phyloP scores from a whole-genome alignment of 2,329 filamentous ascomycete genomes.

The Lojkania enalia region DNA sequence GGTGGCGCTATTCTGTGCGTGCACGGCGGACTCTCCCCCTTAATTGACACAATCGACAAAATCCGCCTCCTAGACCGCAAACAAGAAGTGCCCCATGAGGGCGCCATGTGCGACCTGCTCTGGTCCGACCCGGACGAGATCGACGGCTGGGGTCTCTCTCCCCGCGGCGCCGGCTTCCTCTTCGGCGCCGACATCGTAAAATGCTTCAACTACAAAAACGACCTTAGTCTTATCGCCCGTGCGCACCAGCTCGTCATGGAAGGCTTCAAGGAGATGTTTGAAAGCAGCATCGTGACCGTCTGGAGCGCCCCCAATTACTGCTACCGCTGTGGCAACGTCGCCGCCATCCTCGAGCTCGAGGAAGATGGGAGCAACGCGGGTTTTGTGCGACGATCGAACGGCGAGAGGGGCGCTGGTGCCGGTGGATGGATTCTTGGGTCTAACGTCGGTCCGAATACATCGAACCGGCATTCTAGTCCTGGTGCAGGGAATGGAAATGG shows the following conservation, averaged over 20 bases:
- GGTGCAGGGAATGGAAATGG: slow-evolving; percentile 39
- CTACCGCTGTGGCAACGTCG: slow-evolving; percentile 64
- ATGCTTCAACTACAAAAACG: slow-evolving; percentile 87
- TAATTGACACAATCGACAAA: slow-evolving; percentile 93
- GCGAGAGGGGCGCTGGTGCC: slow-evolving; percentile 60
- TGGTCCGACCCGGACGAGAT: slow-evolving; percentile 99
- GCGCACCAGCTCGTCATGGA: slow-evolving; percentile 99
- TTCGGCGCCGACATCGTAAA: slow-evolving; percentile 97
- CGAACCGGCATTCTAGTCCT: no score
- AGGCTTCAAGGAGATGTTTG: slow-evolving; percentile 99
- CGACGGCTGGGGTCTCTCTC: slow-evolving; percentile 93
- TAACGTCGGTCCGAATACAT: slow-evolving; percentile 34
- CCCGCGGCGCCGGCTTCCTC: slow-evolving; percentile 90
- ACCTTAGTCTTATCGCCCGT: slow-evolving; percentile 86
- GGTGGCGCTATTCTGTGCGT: slow-evolving; percentile 81
- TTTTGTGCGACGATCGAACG: slow-evolving; percentile 61
- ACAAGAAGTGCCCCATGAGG: slow-evolving; percentile 97
- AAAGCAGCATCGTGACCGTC: slow-evolving; percentile 94
- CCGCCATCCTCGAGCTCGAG: slow-evolving; percentile 87
- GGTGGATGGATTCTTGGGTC: slow-evolving; percentile 42
- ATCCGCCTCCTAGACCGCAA: slow-evolving; percentile 85
- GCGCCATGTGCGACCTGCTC: slow-evolving; percentile 96
- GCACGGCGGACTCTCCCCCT: slow-evolving; percentile 86
- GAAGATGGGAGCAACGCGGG: slow-evolving; percentile 70
- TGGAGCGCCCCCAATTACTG: slow-evolving; percentile 80